Base-by-base conservation (phyloP, 345 rosid genomes). In the Triadica sebifera region DNA sequence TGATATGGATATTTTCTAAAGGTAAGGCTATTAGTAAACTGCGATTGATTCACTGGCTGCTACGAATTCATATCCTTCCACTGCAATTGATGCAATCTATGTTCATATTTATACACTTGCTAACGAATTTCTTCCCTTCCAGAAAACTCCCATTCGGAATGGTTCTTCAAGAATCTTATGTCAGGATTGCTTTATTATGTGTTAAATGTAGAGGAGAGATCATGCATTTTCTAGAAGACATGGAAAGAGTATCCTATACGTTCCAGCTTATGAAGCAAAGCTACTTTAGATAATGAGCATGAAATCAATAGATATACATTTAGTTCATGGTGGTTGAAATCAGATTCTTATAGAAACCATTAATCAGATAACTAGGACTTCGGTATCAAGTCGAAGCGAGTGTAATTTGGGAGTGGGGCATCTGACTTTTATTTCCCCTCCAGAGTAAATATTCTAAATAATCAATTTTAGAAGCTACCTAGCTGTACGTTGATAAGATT, bases 1-100 rank as follows among this genome's bases (percentile, higher is more conserved):
- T 75, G 96, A 90, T 74, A 69, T 89, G 80, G 93, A 85, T 57
- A 52, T 90, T 46, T 95, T 95, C 81, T 95, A 57, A 89, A 78
- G 84, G 81, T 67, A 29, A 0, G 13, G 20, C n/a, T 49, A 38
- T 34, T 10, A 29, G 49, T 16, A 13, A 29, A 10, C 34, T 46
- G 69, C n/a, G 3, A 20, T 25, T 29, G 17, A 53, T 39, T 39
- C 19, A 60, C 37, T 55, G 9, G 17, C 45, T 20, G 45, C 45
- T 61, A 61, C 5, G n/a, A 61, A 11, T 58, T 58, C 12, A 20
- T 24, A 24, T 22, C 37, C 5, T n/a, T 57, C 22, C 8, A n/a
- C 59, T 3, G 24, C 15, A 58, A 12, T 24, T 22, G 62, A 55
- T n/a, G 4, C n/a, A 13, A 13, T 51, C 15, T 47, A 10, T 47